Base-by-base conservation (phyloP, 805 yeast genomes). In the Torulaspora delbrueckii region DNA sequence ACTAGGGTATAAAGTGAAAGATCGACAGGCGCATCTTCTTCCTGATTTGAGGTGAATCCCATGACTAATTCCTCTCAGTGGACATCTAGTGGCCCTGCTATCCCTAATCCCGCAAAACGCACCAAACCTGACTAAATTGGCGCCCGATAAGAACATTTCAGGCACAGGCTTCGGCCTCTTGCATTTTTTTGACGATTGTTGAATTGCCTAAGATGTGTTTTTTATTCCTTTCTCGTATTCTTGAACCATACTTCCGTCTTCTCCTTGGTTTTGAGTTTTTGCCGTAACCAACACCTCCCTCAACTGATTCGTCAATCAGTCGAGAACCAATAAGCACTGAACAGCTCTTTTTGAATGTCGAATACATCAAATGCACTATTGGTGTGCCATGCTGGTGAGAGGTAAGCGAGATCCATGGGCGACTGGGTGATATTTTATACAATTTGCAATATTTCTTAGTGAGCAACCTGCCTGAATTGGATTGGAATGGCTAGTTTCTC, bases 81-180 rank as follows among this genome's bases (percentile, higher is more conserved):
- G 53, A 40, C 62, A 59, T 33, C 50, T 37, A 7, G 45, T 35
- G n/a, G 53, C 32, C 23, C 63, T 52, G 7, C 44, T 35, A 34
- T 57, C 62, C 18, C 43, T 52, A 18, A 33, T 37, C 8, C 57
- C 58, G n/a, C 51, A 43, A 42, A 46, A 49, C 2, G 40, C 24
- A 3, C 63, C 63, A 40, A 48, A 57, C 10, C 63, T 42, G 10
- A 59, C 42, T 7, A 47, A 28, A 13, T 36, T 48, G 18, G 45
- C 46, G 5, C 50, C 51, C 3, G 43, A 37, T 31, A 33, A 19
- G 19, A 36, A 31, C 12, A 38, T 31, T 9, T 37, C 40, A n/a
- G 43, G 42, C 13, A 45, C 36, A 10, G 49, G 39, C 34, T 30
- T 33, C 5, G 53, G 51, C 33, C 48, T 42, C 28, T 33, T 44